phyloP scores from a whole-genome alignment of 2,329 filamentous ascomycete genomes.

The Pseudogymnoascus sp. region DNA sequence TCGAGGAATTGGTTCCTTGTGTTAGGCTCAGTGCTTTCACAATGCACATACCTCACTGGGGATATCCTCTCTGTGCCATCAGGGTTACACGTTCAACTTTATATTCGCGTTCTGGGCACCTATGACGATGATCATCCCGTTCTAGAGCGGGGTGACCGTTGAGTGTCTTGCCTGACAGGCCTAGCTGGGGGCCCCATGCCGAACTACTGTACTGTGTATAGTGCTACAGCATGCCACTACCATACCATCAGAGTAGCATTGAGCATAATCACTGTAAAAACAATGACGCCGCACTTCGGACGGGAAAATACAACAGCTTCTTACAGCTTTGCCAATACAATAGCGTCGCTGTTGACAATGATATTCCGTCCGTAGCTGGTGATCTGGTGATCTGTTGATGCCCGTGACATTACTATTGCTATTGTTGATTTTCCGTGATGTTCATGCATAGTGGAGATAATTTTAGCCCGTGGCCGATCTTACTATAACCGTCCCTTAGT shows the following conservation, averaged over 20 bases:
- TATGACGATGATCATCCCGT: not conserved
- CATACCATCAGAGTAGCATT: not conserved
- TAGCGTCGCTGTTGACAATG: not conserved
- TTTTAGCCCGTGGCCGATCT: not conserved
- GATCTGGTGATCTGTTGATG: not conserved
- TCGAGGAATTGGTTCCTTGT: not conserved
- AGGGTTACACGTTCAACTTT: conserved; percentile 3
- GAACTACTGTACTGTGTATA: not conserved
- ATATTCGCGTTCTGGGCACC: not conserved
- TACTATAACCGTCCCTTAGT: not conserved
- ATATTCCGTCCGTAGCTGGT: not conserved
- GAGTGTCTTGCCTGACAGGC: not conserved
- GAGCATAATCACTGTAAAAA: not conserved
- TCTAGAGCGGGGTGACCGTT: not conserved
- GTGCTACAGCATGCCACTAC: not conserved
- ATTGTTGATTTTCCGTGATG: not conserved
- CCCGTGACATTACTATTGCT: not conserved
- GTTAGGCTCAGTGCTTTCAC: not conserved
- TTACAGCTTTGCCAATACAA: not conserved
- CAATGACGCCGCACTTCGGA: not conserved
- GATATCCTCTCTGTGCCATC: not conserved
- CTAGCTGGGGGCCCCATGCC: not conserved
- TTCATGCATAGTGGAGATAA: not conserved
- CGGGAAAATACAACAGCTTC: not conserved
- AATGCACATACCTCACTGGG: not conserved